phyloP scores from a whole-genome alignment of 805 yeast species.

The Jamesozyma spencerorum region DNA sequence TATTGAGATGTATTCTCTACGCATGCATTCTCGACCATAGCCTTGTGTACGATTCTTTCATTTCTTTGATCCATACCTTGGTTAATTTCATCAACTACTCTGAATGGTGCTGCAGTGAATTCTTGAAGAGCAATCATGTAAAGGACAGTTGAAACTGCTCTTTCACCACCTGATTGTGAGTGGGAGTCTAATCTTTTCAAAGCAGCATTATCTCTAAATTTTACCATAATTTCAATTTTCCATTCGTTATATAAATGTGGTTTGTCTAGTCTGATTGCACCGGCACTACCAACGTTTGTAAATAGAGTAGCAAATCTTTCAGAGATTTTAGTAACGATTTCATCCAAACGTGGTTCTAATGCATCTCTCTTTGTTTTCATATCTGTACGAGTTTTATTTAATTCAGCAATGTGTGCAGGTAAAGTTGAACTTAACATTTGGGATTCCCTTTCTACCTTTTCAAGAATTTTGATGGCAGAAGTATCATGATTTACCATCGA shows the following conservation, averaged over 20 bases:
- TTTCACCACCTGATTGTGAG: constrained; percentile 95
- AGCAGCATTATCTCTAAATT: constrained; percentile 72
- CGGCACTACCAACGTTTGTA: constrained; percentile 72
- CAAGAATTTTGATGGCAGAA: constrained; percentile 31
- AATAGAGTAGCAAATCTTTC: constrained; percentile 58
- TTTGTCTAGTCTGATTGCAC: constrained; percentile 56
- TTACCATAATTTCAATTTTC: constrained; percentile 75
- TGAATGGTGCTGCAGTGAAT: constrained; percentile 76
- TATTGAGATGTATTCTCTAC: constrained; percentile 60
- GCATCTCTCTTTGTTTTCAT: constrained; percentile 33
- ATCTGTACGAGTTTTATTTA: constrained; percentile 27
- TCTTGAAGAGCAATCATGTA: constrained; percentile 88
- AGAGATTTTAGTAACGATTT: constrained; percentile 49
- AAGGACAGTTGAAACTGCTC: constrained; percentile 88
- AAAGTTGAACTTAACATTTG: constrained; percentile 13
- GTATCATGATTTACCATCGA: constrained; percentile 31
- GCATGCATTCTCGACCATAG: constrained; percentile 81
- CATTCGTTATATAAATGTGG: constrained; percentile 53
- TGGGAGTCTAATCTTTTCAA: constrained; percentile 68
- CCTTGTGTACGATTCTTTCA: constrained; percentile 76
- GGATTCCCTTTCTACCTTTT: constrained; percentile 21
- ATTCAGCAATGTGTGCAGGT: constrained; percentile 15
- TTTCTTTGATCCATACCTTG: constrained; percentile 97
- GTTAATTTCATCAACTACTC: constrained; percentile 95
- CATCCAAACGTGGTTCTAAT: constrained; percentile 59